Conservation (phyloP, 306 rosid genomes). For the Dryas drummondii region DNA sequence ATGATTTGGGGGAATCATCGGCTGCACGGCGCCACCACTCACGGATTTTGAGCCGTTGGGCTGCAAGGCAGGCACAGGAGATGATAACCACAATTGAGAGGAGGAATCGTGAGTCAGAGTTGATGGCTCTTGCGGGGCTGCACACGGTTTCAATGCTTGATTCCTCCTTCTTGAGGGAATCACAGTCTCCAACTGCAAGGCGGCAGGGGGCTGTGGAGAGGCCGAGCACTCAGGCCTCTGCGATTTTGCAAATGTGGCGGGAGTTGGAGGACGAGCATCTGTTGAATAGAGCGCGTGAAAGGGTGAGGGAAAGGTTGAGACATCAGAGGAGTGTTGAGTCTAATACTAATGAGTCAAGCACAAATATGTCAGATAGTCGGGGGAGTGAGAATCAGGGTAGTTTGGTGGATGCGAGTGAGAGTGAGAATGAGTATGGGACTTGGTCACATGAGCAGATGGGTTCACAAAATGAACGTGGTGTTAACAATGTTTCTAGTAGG, state of each 20-base stretch:
- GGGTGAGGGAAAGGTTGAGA: slow-evolving; percentile 87
- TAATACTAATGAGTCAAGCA: slow-evolving; percentile 63
- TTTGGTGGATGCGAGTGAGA: slow-evolving; percentile 88
- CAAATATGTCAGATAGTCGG: slow-evolving; percentile 65
- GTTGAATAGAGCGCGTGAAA: slow-evolving; percentile 78
- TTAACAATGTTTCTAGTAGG: slow-evolving; percentile 71
- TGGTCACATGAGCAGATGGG: slow-evolving; percentile 83
- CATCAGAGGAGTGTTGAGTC: slow-evolving; percentile 74
- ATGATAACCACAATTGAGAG: slow-evolving; percentile 99
- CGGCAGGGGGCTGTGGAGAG: slow-evolving; percentile 88
- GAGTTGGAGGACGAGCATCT: slow-evolving; percentile 97
- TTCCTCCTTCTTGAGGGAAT: slow-evolving; percentile 89
- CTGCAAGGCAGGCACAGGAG: slow-evolving; percentile 98
- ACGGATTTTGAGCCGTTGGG: slow-evolving; percentile 88
- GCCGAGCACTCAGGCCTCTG: slow-evolving; percentile 86
- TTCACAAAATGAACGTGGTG: slow-evolving; percentile 53
- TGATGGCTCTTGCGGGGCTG: slow-evolving; percentile 94
- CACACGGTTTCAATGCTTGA: slow-evolving; percentile 97
- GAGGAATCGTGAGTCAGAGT: slow-evolving; percentile 92
- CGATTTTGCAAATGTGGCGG: slow-evolving; percentile 97
- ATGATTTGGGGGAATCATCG: slow-evolving; percentile 91
- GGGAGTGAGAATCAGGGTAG: slow-evolving; percentile 86
- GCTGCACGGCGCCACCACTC: slow-evolving; percentile 89
- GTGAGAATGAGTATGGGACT: slow-evolving; percentile 85
- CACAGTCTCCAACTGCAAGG: slow-evolving; percentile 87